phyloP scores from a whole-genome alignment of 2,329 filamentous ascomycete species.

The Fusarium nodosum region DNA sequence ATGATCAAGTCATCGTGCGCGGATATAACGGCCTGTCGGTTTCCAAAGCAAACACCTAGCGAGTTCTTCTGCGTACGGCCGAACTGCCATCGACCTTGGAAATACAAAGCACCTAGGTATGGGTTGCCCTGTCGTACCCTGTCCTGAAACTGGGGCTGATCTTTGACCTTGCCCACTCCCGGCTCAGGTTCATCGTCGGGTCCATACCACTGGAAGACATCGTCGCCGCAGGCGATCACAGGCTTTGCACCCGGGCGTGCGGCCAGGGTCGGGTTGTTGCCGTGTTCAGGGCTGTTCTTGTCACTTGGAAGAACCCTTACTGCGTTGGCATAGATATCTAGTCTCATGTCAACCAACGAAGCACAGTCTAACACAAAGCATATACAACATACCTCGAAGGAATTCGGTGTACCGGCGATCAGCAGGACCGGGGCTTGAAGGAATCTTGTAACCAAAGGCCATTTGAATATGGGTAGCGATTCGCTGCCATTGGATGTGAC shows the following conservation, averaged over 20 bases:
- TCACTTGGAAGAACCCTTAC: slow-evolving; percentile 8
- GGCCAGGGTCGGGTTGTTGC: slow-evolving; percentile 7
- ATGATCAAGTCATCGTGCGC: neutral
- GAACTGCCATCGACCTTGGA: neutral
- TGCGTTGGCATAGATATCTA: slow-evolving; percentile 7
- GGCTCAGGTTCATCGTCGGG: slow-evolving; percentile 13
- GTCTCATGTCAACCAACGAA: neutral
- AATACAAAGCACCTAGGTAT: neutral
- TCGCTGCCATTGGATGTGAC: neutral
- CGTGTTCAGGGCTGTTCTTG: slow-evolving; percentile 9
- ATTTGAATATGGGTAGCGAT: neutral
- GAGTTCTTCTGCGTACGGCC: neutral
- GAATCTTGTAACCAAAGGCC: slow-evolving; percentile 4
- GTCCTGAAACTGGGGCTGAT: neutral
- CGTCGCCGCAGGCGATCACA: slow-evolving; percentile 6
- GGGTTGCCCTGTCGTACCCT: fast-evolving
- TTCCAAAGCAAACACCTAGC: neutral
- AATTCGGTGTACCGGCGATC: neutral
- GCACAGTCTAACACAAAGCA: no score
- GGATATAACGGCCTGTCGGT: slow-evolving; percentile 9
- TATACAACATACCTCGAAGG: neutral
- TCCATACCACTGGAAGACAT: slow-evolving; percentile 10
- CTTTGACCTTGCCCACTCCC: slow-evolving; percentile 5
- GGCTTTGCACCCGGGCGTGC: slow-evolving; percentile 12
- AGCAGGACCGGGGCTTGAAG: neutral